Base-by-base conservation (phyloP, 176 grass and related monocot genomes). In the Oryza glumipatula region DNA sequence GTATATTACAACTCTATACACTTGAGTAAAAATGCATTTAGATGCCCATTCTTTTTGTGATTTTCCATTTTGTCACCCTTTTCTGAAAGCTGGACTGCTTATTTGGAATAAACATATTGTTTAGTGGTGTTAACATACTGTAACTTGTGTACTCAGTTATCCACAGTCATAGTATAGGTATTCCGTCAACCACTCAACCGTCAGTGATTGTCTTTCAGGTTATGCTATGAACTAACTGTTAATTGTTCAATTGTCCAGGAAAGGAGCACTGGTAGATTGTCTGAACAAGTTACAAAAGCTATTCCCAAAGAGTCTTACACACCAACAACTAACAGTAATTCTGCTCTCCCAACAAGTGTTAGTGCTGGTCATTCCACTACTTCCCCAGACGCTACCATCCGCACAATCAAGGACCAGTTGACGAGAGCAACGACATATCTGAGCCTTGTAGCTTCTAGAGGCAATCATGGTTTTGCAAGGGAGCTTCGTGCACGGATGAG, bases 361-460 rank as follows among this genome's bases (percentile, higher is more conserved):
- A 83, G 39, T 36, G 65, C 80, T 46, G 65, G 5, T 72, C 85
- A 87, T 65, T 87, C 52, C 1, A 26, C 26, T 69, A 88, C 74
- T 72, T 77, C 39, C 0, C 67, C 80, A 30, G 90, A 95, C 89
- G 86, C 76, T 77, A 89, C 86, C 67, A 80, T 95, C 70, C 80
- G 8, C 33, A 77, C 76, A 21, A 84, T 98, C 49, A 95, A 78
- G 91, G 91, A 94, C 35, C 96, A 98, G 78, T 83, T 98, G 51
- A 65, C 73, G 78, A 95, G 83, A 72, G 96, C 93, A 83, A 98
- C 87, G 81, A 85, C 82, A 64, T 94, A 90, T 81, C 86, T 92
- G 69, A 79, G 86, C 38, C 39, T 95, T 74, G 5, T 88, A 80
- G 78, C 89, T 71, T 91, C 89, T 85, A 91, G 89, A 94, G 89